phyloP scores from a whole-genome alignment of 495 filamentous ascomycete genomes.

The Aspergillus cristatus region DNA sequence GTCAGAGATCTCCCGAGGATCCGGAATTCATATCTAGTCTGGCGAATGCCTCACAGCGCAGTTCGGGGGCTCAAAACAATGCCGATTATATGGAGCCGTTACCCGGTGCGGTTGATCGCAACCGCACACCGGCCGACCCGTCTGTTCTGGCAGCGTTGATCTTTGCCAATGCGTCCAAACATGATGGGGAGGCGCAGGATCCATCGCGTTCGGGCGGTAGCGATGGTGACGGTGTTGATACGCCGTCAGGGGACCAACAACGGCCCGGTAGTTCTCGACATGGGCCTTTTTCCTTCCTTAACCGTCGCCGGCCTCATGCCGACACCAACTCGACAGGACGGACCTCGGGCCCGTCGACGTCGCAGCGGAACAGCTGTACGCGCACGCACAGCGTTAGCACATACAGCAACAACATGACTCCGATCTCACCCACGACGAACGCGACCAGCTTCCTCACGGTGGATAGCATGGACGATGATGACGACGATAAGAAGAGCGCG shows the following conservation, averaged over 20 bases:
- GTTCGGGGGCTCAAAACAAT: slow-evolving; percentile 2
- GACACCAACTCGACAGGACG: slow-evolving; percentile 30
- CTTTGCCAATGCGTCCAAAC: slow-evolving; percentile 18
- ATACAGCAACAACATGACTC: slow-evolving; percentile 36
- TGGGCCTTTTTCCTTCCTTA: slow-evolving; percentile 5
- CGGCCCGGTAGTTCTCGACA: slow-evolving; percentile 26
- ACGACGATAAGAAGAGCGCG: slow-evolving; percentile 17
- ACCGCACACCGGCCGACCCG: slow-evolving; percentile 16
- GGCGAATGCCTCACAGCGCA: slow-evolving; percentile 20
- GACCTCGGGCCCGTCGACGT: slow-evolving; percentile 26
- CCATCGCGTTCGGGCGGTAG: slow-evolving; percentile 10
- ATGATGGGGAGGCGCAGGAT: slow-evolving; percentile 4
- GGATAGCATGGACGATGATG: slow-evolving; percentile 40
- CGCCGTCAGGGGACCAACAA: slow-evolving; percentile 8
- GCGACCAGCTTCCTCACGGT: slow-evolving; percentile 43
- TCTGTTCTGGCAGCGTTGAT: slow-evolving; percentile 23
- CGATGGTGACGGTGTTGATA: slow-evolving; percentile 10
- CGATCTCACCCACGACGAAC: slow-evolving; percentile 41
- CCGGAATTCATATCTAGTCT: slow-evolving; percentile 2
- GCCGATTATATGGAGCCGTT: too few species aligned
- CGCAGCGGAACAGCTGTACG: slow-evolving; percentile 35
- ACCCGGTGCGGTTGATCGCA: slow-evolving; percentile 3
- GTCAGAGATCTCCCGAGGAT: slow-evolving; percentile 24
- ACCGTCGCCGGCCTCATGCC: slow-evolving; percentile 24
- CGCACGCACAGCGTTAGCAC: slow-evolving; percentile 36